phyloP scores from a whole-genome alignment of 225 moss, liverwort and hornwort genomes.

The Anthoceros angustus region DNA sequence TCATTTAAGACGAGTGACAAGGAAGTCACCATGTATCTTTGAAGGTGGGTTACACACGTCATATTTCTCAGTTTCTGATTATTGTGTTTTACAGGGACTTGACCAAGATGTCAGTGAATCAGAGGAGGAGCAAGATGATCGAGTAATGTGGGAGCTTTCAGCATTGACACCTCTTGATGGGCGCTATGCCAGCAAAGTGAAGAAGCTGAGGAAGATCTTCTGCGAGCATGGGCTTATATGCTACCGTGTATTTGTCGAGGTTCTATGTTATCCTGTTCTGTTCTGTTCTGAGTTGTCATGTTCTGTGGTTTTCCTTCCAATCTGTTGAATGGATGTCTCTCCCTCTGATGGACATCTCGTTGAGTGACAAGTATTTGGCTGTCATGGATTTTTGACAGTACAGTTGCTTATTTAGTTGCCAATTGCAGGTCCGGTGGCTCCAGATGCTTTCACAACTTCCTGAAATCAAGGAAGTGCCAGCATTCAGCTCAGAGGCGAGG shows the following conservation, averaged over 20 bases:
- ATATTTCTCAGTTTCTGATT: background rate
- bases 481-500: constrained; percentile 39
- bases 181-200: constrained; percentile 50
- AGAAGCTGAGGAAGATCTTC: constrained; percentile 49
- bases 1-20: background rate
- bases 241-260: constrained; percentile 66
- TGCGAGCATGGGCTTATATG: constrained; percentile 76
- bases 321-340: too few species aligned
- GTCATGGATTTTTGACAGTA: too few species aligned
- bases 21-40: background rate
- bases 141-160: constrained; percentile 33
- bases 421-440: constrained; percentile 57
- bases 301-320: background rate
- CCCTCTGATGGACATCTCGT: too few species aligned
- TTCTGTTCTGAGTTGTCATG: constrained; percentile 3
- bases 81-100: background rate
- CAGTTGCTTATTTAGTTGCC: background rate
- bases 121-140: constrained; percentile 1
- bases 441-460: constrained; percentile 48
- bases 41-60: too few species aligned
- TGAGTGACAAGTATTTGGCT: too few species aligned
- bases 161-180: constrained; percentile 61
- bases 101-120: background rate
- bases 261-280: constrained; percentile 4
- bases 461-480: constrained; percentile 53